phyloP scores from a whole-genome alignment of 139 green algal species.

The Chlorella sp. region DNA sequence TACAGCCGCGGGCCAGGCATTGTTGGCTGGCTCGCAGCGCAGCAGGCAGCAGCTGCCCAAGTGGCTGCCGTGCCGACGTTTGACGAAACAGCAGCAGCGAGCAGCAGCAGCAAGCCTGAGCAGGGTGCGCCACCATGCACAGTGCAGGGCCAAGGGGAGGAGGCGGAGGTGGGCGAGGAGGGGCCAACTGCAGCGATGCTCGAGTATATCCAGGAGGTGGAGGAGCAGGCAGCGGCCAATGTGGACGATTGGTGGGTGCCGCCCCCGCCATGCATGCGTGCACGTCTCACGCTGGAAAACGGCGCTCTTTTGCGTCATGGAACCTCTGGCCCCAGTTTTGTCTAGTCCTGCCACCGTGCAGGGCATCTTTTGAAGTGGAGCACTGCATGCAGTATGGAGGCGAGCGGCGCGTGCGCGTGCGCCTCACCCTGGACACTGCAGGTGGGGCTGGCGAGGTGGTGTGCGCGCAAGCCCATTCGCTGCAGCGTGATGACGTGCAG shows the following conservation, averaged over 20 bases:
- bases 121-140: too few species aligned
- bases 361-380: conserved; percentile 37
- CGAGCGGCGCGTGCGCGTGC: conserved; percentile 45
- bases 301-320: not conserved
- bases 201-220: conserved; percentile 2
- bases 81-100: not conserved
- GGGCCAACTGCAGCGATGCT: not conserved
- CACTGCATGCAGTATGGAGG: conserved; percentile 50
- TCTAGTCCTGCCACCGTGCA: too few species aligned
- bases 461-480: not conserved
- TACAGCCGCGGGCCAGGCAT: conserved; percentile 37
- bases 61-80: not conserved
- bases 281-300: not conserved
- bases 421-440: conserved; percentile 33
- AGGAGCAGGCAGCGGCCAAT: not conserved
- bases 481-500: not conserved
- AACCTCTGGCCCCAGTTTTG: not conserved
- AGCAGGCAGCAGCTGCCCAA: not conserved
- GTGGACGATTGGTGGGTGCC: not conserved
- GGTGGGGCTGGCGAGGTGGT: not conserved
- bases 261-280: not conserved
- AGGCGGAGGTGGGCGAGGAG: too few species aligned
- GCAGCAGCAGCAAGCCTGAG: not conserved
- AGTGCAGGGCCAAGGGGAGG: too few species aligned
- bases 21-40: not conserved